Base-by-base conservation (phyloP, 2,329 filamentous ascomycete genomes). In the Nectriaceae sp. region DNA sequence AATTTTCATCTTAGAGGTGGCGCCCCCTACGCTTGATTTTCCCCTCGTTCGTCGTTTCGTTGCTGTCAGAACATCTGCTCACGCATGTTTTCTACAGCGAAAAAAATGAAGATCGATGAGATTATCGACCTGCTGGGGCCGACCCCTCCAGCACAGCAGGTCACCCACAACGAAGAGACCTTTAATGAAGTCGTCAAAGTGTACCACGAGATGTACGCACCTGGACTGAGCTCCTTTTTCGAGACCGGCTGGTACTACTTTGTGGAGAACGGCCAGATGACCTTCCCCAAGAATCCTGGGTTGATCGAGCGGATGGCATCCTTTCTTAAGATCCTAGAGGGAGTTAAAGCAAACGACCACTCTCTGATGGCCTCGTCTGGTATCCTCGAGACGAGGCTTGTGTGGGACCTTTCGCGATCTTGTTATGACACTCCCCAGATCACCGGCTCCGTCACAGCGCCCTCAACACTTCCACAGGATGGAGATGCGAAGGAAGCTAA, bases 211-310 rank as follows among this genome's bases (percentile, higher is more conserved):
- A 85, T 90, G 55, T 95, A 94, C 66, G 87, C 85, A 4, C 80
- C 80, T 2, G 87, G 84, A 6, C 80, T 94, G 40, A 85, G 89
- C 67, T 80, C 80, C 42, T 86, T 94, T 53, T 80, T 95, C 53
- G 92, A 97, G 67, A 89, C 90, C 5, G 79, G 78, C 21, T 97
- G 92, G 92, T 97, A 90, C 71, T 82, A 75, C 50, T 74, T 77
- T 40, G 65, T 65, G 40, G 76, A 75, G 13, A 69, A 73, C 49
- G 67, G 72, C 43, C 66, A 71, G 33, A 72, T 70, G 63, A 64
- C 74, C n/a, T 70, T 83, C 47, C 73, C 73, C 46, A 69, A 72
- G 42, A 75, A 88, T 63, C 71, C 75, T 21, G 71, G 74, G 21
- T 72, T 90, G n/a, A 75, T 87, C 57, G 82, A 85, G 44, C 80